Evolutionary conservation across 108 stramenopile species (phyloP).

Genomic region (Fistulifera solaris): DNA sequence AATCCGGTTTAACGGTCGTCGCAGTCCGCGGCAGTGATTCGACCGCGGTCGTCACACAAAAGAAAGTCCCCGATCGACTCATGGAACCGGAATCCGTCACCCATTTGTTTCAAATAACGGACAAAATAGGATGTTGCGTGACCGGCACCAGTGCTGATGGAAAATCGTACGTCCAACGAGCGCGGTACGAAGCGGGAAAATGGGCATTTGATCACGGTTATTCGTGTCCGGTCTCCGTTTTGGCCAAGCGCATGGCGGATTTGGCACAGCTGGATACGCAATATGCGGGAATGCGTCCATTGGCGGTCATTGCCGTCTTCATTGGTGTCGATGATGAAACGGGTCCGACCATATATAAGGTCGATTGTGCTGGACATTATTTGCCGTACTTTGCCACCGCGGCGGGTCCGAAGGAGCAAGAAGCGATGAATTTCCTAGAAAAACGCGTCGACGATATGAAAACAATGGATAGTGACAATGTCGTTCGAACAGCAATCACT

Average conservation of each 20-base stretch:
- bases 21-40: slow-evolving; percentile 88
- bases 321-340: slow-evolving; percentile 95
- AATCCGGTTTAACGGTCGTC: slow-evolving; percentile 90
- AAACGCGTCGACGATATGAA: slow-evolving; percentile 82
- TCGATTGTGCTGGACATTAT: slow-evolving; percentile 98
- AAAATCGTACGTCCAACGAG: slow-evolving; percentile 75
- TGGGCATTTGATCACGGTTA: slow-evolving; percentile 96
- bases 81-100: slow-evolving; percentile 87
- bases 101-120: slow-evolving; percentile 82
- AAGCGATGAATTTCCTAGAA: slow-evolving; percentile 98
- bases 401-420: slow-evolving; percentile 92
- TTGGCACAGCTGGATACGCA: slow-evolving; percentile 98
- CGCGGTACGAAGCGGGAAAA: slow-evolving; percentile 91
- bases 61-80: slow-evolving; percentile 93
- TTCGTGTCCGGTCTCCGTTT: slow-evolving; percentile 77
- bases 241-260: slow-evolving; percentile 96
- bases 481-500: slow-evolving; percentile 82
- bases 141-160: slow-evolving; percentile 91
- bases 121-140: slow-evolving; percentile 84
- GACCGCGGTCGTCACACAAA: slow-evolving; percentile 92
- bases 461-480: slow-evolving; percentile 43
- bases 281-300: slow-evolving; percentile 83
- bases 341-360: slow-evolving; percentile 93
- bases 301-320: slow-evolving; percentile 85
- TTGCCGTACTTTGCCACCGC: slow-evolving; percentile 93